These are phyloP conservation scores for Pleurotus sapidus DNA, from an alignment of 768 basidiomycete species.

Conservation along the genomic window DNA sequence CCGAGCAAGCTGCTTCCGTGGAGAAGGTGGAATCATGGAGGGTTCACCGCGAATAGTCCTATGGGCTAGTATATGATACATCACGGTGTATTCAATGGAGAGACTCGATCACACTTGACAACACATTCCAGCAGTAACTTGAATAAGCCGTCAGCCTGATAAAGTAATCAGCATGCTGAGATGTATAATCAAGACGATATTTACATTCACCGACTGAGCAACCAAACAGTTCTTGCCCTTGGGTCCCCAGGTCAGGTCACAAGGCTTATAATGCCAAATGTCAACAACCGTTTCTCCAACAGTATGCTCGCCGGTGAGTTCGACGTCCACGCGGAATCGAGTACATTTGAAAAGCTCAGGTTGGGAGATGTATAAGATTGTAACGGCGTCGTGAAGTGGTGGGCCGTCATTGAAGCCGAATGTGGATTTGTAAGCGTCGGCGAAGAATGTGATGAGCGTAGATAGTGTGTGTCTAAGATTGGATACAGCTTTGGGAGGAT, in stretches of 20 bases:
- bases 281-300: conserved; percentile 82
- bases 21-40: no score
- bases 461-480: conserved; percentile 71
- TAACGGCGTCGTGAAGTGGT: conserved; percentile 84
- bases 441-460: conserved; percentile 73
- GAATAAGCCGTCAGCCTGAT: conserved; percentile 65
- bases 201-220: conserved; percentile 63
- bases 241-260: conserved; percentile 70
- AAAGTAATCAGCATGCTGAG: neutral
- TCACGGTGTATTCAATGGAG: conserved; percentile 47
- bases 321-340: conserved; percentile 83
- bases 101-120: conserved; percentile 51
- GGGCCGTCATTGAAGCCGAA: conserved; percentile 87
- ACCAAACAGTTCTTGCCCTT: conserved; percentile 77
- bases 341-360: conserved; percentile 61
- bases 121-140: conserved; percentile 61
- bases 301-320: conserved; percentile 62
- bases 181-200: conserved; percentile 16
- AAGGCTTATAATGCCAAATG: conserved; percentile 58
- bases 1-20: no score
- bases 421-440: conserved; percentile 63
- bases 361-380: conserved; percentile 70
- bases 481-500: conserved; percentile 31
- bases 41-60: no score
- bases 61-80: no score